phyloP scores from a whole-genome alignment of 2,329 filamentous ascomycete species.

The Thermothelomyces thermophilus region DNA sequence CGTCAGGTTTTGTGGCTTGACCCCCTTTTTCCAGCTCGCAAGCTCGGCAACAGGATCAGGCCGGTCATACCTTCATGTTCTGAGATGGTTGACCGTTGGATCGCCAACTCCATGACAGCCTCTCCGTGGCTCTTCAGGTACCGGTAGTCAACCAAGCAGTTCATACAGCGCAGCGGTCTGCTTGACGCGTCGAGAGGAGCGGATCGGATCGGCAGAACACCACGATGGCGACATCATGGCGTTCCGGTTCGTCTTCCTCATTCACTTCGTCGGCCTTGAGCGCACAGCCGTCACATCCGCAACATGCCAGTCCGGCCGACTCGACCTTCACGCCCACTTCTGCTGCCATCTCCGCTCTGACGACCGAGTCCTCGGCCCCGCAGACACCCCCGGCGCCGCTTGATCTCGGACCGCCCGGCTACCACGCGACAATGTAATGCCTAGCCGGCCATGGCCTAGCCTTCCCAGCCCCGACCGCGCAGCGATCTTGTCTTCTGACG shows the following conservation, averaged over 20 bases:
- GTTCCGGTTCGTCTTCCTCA: slow-evolving; percentile 39
- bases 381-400: slow-evolving; percentile 39
- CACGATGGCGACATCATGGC: slow-evolving; percentile 26
- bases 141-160: slow-evolving; percentile 2
- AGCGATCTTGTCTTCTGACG: slow-evolving; percentile 16
- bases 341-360: slow-evolving; percentile 37
- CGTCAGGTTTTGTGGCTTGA: background rate
- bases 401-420: slow-evolving; percentile 47
- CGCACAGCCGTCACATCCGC: slow-evolving; percentile 36
- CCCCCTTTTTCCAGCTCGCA: background rate
- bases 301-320: slow-evolving; percentile 38
- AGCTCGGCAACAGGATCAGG: slow-evolving; percentile 3
- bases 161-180: slow-evolving; percentile 9
- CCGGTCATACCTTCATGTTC: slow-evolving; percentile 6
- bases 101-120: slow-evolving; percentile 6
- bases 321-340: slow-evolving; percentile 43
- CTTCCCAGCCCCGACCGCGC: slow-evolving; percentile 22
- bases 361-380: slow-evolving; percentile 35
- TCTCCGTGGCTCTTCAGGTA: slow-evolving; percentile 7
- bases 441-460: slow-evolving; percentile 10
- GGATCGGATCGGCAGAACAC: slow-evolving; percentile 1
- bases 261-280: slow-evolving; percentile 41
- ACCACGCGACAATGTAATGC: slow-evolving; percentile 48
- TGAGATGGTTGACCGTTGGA: slow-evolving; percentile 9
- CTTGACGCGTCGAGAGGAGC: background rate